Evolutionary conservation across 257 asterid genomes (phyloP).

Genomic region (Phtheirospermum japonicum): DNA sequence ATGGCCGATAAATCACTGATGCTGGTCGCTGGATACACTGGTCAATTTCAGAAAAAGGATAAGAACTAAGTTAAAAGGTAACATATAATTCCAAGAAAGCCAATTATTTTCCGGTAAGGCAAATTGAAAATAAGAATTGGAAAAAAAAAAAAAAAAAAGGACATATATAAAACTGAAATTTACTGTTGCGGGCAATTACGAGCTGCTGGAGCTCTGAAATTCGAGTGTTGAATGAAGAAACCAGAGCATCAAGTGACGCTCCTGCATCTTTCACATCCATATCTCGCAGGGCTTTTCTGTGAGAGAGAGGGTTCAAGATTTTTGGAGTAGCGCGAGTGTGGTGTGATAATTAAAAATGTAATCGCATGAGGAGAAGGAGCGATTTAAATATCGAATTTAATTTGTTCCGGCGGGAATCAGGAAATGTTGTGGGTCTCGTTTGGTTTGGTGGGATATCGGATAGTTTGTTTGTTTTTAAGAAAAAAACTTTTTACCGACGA

Average conservation of each 20-base stretch:
- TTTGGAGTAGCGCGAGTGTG: too few relatives aligned
- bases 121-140: background rate
- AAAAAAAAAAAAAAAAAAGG: background rate
- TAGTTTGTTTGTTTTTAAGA: too few relatives aligned
- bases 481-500: too few relatives aligned
- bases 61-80: too few relatives aligned
- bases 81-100: background rate
- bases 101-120: too few relatives aligned
- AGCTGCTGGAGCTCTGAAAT: constrained; percentile 79
- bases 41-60: constrained; percentile 15
- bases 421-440: too few relatives aligned
- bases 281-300: background rate
- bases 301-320: constrained; percentile 3
- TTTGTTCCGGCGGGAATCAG: too few relatives aligned
- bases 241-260: constrained; percentile 64
- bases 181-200: constrained; percentile 93
- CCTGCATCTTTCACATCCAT: constrained; percentile 83
- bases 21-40: constrained; percentile 89
- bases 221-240: constrained; percentile 81
- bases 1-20: constrained; percentile 69
- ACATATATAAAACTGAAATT: constrained; percentile 1
- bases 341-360: too few relatives aligned
- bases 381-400: too few relatives aligned
- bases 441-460: too few relatives aligned
- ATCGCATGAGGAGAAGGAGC: too few relatives aligned